Conservation (phyloP, 768 basidiomycete genomes). For the Plicaturopsis crispa region DNA sequence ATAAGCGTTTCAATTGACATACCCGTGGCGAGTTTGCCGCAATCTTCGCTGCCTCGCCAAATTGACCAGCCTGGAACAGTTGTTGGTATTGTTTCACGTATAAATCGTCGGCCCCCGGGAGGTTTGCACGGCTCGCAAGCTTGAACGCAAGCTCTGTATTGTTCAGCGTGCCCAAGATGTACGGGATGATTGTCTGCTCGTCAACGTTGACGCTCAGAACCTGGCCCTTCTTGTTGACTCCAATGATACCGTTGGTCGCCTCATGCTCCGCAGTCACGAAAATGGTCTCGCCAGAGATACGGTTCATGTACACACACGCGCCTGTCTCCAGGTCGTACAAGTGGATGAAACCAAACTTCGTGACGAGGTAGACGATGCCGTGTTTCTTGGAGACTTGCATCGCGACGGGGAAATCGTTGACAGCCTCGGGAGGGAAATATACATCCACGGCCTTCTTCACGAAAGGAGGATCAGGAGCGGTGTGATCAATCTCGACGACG, state of each 20-base stretch:
- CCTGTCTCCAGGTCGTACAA: slow-evolving; percentile 97
- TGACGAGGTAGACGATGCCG: slow-evolving; percentile 94
- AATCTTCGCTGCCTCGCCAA: slow-evolving; percentile 90
- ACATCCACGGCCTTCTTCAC: slow-evolving; percentile 97
- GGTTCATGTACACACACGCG: slow-evolving; percentile 99
- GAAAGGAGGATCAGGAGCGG: slow-evolving; percentile 87
- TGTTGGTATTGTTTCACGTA: slow-evolving; percentile 93
- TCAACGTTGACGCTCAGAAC: slow-evolving; percentile 95
- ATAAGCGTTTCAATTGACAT: slow-evolving; percentile 15
- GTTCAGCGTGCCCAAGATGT: slow-evolving; percentile 88
- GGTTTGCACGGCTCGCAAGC: slow-evolving; percentile 89
- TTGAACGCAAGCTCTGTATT: slow-evolving; percentile 98
- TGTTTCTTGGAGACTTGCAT: slow-evolving; percentile 99
- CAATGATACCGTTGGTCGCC: slow-evolving; percentile 89
- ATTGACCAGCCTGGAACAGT: slow-evolving; percentile 84
- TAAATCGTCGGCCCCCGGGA: slow-evolving; percentile 96
- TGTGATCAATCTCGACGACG: slow-evolving; percentile 96
- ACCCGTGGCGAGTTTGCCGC: slow-evolving; percentile 95
- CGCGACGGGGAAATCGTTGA: slow-evolving; percentile 97
- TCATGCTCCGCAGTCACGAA: slow-evolving; percentile 98
- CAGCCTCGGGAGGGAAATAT: slow-evolving; percentile 97
- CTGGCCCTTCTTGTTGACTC: slow-evolving; percentile 99
- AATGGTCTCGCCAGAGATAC: slow-evolving; percentile 98
- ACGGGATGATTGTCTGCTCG: slow-evolving; percentile 93
- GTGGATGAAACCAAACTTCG: slow-evolving; percentile 99